Evolutionary conservation across 257 asterid genomes (phyloP).

Genomic region (Forsythia suspensa): DNA sequence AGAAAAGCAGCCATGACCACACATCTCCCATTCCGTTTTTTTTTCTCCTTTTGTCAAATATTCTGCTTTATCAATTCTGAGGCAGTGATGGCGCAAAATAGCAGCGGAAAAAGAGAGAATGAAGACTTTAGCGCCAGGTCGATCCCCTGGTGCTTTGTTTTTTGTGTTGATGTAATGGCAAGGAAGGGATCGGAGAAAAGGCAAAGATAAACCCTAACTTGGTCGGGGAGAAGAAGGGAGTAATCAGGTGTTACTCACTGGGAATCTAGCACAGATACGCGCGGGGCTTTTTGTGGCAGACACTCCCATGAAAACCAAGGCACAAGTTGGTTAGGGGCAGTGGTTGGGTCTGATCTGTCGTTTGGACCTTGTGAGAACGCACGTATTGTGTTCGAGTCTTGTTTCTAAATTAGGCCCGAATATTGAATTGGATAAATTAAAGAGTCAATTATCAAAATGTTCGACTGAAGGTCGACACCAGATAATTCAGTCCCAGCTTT

Average conservation of each 20-base stretch:
- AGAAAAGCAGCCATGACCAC: slow-evolving; percentile 80
- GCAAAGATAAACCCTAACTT: background rate
- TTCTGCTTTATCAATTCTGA: background rate
- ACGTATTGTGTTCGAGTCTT: no score
- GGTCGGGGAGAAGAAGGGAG: background rate
- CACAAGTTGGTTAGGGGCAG: no score
- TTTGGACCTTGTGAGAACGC: no score
- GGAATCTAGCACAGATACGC: background rate
- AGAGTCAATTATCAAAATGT: no score
- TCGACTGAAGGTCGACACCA: no score
- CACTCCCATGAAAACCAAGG: no score
- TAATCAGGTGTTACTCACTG: background rate
- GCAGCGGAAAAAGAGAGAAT: slow-evolving; percentile 9
- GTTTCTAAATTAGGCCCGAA: no score
- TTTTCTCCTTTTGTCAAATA: background rate
- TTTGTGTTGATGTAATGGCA: background rate
- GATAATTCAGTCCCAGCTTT: no score
- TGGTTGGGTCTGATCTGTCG: no score
- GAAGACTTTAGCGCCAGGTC: slow-evolving; percentile 29
- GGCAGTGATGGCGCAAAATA: slow-evolving; percentile 1
- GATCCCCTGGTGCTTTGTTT: no score
- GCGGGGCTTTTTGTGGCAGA: no score
- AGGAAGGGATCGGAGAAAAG: background rate
- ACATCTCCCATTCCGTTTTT: slow-evolving; percentile 55
- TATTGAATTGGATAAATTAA: no score